Conservation (phyloP, 1,284 basidiomycete species). For the Ceraceosorus guamensis region DNA sequence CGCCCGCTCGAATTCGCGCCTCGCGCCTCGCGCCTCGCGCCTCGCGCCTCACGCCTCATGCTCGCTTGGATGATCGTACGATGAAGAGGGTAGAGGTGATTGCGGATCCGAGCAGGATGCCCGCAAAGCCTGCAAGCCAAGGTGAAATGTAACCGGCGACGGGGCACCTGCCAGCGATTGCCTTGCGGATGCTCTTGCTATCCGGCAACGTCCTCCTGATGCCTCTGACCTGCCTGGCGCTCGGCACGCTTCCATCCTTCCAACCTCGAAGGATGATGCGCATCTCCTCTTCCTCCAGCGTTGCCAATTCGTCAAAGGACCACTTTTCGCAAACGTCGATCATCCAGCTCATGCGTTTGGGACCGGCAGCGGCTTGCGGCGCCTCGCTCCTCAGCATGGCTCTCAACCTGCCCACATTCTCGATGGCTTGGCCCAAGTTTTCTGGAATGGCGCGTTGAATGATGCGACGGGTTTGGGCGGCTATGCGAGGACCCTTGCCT, state of each 20-base stretch:
- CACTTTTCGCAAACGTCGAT: conserved; percentile 77
- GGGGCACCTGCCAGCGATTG: conserved; percentile 32
- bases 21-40: no score
- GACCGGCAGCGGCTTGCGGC: conserved; percentile 66
- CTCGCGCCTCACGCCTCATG: no score
- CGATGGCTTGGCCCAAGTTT: conserved; percentile 70
- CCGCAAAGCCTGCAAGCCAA: conserved; percentile 24
- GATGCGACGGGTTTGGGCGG: conserved; percentile 68
- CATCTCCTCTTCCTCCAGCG: conserved; percentile 57
- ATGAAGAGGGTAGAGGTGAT: not conserved
- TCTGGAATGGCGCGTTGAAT: conserved; percentile 66
- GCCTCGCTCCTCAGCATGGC: conserved; percentile 63
- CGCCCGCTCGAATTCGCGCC: no score
- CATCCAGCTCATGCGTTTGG: conserved; percentile 90
- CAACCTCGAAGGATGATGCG: conserved; percentile 45
- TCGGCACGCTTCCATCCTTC: conserved; percentile 41
- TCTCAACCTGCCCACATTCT: conserved; percentile 68
- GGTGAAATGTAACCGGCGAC: conserved; percentile 35
- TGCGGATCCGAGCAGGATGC: conserved; percentile 8
- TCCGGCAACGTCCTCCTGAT: conserved; percentile 8
- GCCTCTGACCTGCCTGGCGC: conserved; percentile 30
- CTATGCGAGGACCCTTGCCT: conserved; percentile 84
- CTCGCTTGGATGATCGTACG: no score
- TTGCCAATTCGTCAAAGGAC: conserved; percentile 67
- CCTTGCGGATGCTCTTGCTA: conserved; percentile 14